Evolutionary conservation across 140 eudicot genomes (phyloP).

Genomic region (Bidens hawaiensis): DNA sequence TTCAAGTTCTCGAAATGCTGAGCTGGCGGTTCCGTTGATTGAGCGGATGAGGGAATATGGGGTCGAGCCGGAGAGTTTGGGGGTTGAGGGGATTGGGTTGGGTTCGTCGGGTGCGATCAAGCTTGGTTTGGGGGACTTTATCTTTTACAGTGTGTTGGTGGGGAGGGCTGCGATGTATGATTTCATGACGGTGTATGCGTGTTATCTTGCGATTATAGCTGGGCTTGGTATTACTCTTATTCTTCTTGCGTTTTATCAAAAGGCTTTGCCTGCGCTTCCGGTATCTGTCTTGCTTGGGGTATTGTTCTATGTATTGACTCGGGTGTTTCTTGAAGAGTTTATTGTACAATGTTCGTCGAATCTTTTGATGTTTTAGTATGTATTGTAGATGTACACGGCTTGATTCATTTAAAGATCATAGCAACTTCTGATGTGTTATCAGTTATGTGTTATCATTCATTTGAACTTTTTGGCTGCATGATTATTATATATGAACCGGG

Average conservation of each 20-base stretch:
- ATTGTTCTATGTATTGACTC: conserved; percentile 76
- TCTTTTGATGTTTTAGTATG: conserved; percentile 73
- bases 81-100: conserved; percentile 91
- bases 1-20: conserved; percentile 35
- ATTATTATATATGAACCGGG: neutral
- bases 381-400: neutral
- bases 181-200: conserved; percentile 95
- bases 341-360: conserved; percentile 82
- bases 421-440: neutral
- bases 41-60: conserved; percentile 41
- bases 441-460: conserved; percentile 2
- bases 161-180: conserved; percentile 99
- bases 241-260: conserved; percentile 87
- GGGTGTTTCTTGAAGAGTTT: conserved; percentile 79
- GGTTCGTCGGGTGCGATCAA: conserved; percentile 92
- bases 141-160: conserved; percentile 91
- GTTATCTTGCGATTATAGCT: conserved; percentile 95
- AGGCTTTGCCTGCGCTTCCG: conserved; percentile 98
- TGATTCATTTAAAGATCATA: neutral
- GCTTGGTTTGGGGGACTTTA: conserved; percentile 93
- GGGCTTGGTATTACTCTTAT: conserved; percentile 89
- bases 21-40: conserved; percentile 68
- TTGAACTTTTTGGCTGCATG: neutral
- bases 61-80: conserved; percentile 40
- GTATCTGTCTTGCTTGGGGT: conserved; percentile 93